A percentile compares a stretch with the other conserved stretches of the same genome.
Conservation (phyloP, 1,284 basidiomycete genomes). For the Sanghuangporus baumii region DNA sequence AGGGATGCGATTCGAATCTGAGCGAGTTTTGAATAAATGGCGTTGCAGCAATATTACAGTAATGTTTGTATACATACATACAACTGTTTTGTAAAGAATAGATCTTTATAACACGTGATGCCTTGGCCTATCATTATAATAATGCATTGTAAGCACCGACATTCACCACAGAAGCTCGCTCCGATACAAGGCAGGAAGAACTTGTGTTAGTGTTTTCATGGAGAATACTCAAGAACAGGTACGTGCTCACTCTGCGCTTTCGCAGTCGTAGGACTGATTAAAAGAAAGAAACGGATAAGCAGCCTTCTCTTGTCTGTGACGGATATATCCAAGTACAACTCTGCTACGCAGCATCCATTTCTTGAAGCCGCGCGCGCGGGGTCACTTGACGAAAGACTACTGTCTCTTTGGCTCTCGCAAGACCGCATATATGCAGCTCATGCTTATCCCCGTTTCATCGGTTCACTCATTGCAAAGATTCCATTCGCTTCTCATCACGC, state of each 20-base stretch:
- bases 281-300: background rate
- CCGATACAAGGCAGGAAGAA: too few relatives aligned
- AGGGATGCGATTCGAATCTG: too few relatives aligned
- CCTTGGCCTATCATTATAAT: too few relatives aligned
- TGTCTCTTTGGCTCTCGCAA: slow-evolving; percentile 58
- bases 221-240: background rate
- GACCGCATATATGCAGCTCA: slow-evolving; percentile 67
- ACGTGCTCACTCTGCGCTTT: background rate
- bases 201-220: too few relatives aligned
- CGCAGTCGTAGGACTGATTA: background rate
- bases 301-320: background rate
- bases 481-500: slow-evolving; percentile 37
- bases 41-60: background rate
- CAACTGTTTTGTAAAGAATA: background rate
- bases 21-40: too few relatives aligned
- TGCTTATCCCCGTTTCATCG: slow-evolving; percentile 59
- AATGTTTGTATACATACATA: background rate
- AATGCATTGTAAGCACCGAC: too few relatives aligned
- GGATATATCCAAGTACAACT: slow-evolving; percentile 27
- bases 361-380: slow-evolving; percentile 47
- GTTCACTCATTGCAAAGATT: slow-evolving; percentile 47
- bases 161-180: too few relatives aligned
- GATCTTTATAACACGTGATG: too few relatives aligned
- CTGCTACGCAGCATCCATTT: slow-evolving; percentile 52
- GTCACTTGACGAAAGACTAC: slow-evolving; percentile 38